Evolutionary conservation across 306 rosid genomes (phyloP), one percentile per base, ranked within the genome.

Genomic region (Pterocarpus macrocarpus): DNA sequence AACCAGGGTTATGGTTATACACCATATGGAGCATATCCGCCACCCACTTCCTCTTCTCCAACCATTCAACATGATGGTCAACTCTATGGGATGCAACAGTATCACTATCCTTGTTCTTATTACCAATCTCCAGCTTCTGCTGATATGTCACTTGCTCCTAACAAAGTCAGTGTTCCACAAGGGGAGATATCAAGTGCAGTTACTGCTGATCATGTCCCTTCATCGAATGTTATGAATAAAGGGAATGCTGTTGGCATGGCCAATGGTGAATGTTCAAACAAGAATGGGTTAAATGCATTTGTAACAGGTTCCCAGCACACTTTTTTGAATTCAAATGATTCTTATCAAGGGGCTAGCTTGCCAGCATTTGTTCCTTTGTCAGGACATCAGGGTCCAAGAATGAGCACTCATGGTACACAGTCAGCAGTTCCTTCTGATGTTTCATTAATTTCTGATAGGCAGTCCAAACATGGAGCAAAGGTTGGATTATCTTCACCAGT

Each of bases 41-140:
- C 86, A 0, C 69, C 83, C 1, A 77, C 11, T 39, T 71, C 89
- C 12, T 79, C 89, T 15, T 61, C 87, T 70, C 84, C 89, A 8
- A 33, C 80, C 9, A 77, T 85, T 78, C 87, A 79, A 68, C 87
- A 81, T 5, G 88, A 88, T 65, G 86, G 79, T 13, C 86, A 80
- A 64, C 80, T 74, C 44, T 86, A 83, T 41, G 88, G 86, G 62
- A 28, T 84, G 44, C 91, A 88, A 49, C 91, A 88, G 56, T 88
- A 88, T 38, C 89, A 86, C 50, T 88, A 88, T 69, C 88, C 86
- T 34, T 49, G 70, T 79, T 82, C 89, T 44, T 86, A 88, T 65
- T 86, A 83, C 64, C 82, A 85, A 78, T 39, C 86, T 65, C 74
- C 86, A 47, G 68, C 82, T 41, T 81, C 79, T 72, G 55, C 69